Percentiles rank a stretch among this genome's conserved stretches.
Conservation (phyloP, 2,329 filamentous ascomycete species). For the Alternaria infectoria region DNA sequence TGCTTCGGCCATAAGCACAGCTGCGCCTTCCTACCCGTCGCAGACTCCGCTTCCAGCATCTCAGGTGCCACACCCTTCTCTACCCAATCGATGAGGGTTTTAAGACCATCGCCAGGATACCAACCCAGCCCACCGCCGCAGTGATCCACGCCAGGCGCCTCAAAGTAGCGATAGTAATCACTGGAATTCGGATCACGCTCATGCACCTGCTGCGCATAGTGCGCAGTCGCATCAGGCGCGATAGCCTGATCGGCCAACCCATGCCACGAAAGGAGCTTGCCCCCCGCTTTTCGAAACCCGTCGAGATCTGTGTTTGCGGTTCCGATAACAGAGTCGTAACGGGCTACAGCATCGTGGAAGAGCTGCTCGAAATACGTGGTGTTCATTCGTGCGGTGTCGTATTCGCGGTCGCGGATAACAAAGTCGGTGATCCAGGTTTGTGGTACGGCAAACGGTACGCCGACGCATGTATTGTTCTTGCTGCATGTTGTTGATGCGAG, state of each 20-base stretch:
- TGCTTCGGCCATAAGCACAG: conserved; percentile 24
- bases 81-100: conserved; percentile 36
- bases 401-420: conserved; percentile 17
- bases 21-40: conserved; percentile 2
- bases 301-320: conserved; percentile 15
- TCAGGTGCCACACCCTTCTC: conserved; percentile 33
- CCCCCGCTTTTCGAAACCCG: conserved; percentile 21
- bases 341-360: conserved; percentile 11
- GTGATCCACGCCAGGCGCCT: conserved; percentile 40
- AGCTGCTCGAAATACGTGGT: conserved; percentile 9
- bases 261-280: conserved; percentile 32
- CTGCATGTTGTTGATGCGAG: conserved; percentile 13
- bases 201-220: conserved; percentile 18
- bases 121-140: conserved; percentile 30
- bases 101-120: conserved; percentile 27
- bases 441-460: conserved; percentile 10
- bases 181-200: conserved; percentile 15
- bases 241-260: conserved; percentile 24
- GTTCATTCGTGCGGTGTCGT: conserved; percentile 8
- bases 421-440: conserved; percentile 21
- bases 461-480: conserved; percentile 17
- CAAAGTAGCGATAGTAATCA: conserved; percentile 39
- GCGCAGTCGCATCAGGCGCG: conserved; percentile 13
- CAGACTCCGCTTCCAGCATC: conserved; percentile 17
- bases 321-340: conserved; percentile 19